These are phyloP conservation scores for Claviceps sp. DNA, from an alignment of 2,329 filamentous ascomycete species.

Conservation along the genomic window DNA sequence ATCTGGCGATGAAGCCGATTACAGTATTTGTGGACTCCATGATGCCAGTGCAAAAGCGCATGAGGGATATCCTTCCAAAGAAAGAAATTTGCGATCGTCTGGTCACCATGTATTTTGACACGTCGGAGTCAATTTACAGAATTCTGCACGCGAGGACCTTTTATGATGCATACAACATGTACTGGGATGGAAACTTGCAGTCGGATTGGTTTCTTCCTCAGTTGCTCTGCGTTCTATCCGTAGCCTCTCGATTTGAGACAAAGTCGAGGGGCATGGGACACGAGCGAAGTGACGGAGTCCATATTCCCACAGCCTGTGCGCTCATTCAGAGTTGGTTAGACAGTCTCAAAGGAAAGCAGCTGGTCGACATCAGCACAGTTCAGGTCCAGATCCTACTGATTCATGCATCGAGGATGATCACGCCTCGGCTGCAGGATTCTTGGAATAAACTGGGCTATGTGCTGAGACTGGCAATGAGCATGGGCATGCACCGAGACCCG, in stretches of 20 bases:
- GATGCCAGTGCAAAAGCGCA: slow-evolving; percentile 42
- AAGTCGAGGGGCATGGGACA: slow-evolving; percentile 35
- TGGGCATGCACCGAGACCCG: slow-evolving; percentile 44
- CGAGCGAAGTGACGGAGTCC: slow-evolving; percentile 39
- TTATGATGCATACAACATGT: slow-evolving; percentile 34
- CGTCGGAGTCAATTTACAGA: slow-evolving; percentile 39
- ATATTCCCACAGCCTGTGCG: slow-evolving; percentile 42
- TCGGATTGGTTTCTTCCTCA: slow-evolving; percentile 40
- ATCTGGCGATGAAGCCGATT: slow-evolving; percentile 34
- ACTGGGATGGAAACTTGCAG: slow-evolving; percentile 35
- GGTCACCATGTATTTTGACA: slow-evolving; percentile 33
- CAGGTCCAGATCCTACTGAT: slow-evolving; percentile 40
- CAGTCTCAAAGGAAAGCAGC: slow-evolving; percentile 35
- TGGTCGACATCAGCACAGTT: slow-evolving; percentile 38
- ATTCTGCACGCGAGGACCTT: slow-evolving; percentile 40
- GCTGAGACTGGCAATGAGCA: slow-evolving; percentile 44
- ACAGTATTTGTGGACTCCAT: slow-evolving; percentile 45
- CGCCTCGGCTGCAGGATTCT: slow-evolving; percentile 33
- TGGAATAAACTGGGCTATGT: slow-evolving; percentile 44
- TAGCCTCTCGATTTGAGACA: slow-evolving; percentile 39
- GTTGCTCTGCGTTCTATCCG: slow-evolving; percentile 37
- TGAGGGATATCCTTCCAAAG: slow-evolving; percentile 41
- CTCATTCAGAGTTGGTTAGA: slow-evolving; percentile 42
- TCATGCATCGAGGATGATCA: slow-evolving; percentile 39
- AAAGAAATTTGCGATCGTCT: slow-evolving; percentile 38